Base-by-base conservation (phyloP, 208 protist species). In the Trypanosoma rangeli region DNA sequence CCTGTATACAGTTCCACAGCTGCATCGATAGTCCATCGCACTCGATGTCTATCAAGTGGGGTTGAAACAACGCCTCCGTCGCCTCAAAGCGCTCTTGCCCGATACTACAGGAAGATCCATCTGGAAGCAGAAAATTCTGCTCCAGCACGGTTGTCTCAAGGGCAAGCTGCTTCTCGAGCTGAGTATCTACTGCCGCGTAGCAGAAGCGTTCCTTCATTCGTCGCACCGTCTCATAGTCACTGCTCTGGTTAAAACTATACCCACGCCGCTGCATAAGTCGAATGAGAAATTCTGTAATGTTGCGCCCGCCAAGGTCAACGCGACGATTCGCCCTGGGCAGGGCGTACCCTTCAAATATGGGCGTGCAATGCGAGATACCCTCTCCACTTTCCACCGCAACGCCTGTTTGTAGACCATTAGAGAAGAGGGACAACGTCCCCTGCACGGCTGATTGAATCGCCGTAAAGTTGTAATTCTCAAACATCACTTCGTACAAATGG, bases 351-450 rank as follows among this genome's bases (percentile, higher is more conserved):
- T 99, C 97, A 78, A 95, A 99, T 5, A 99, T 94, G 29, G 98
- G 98, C 10, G 99, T 96, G 79, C 98, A 98, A 80, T 99, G 98
- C 9, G 98, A 98, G 5, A 99, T 94, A 74, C 98, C 98, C 74
- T 99, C 98, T 26, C 99, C 99, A 62, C 88, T 94, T 80, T 99
- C 98, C 35, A 99, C 88, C 35, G 99, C 98, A 15, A 99, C 94
- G 56, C 99, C 99, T 15, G 97, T 98, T 20, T 94, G 68, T 1
- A 98, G 79, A 64, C 98, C 98, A 76, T 98, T 93, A 10, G 98
- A 96, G 78, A 99, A 99, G 1, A 99, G 85, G 7, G 93, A 90
- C 1, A 99, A 70, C 3, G 98, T 80, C n/a, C 86, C 89, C 62
- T 97, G 90, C 54, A 97, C 88, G 20, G 84, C 82, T 12, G 98